Percentiles rank a stretch among this genome's conserved stretches.
phyloP scores from a whole-genome alignment of 371 early-diverging fungal genomes.

The Batkoa obscura region DNA sequence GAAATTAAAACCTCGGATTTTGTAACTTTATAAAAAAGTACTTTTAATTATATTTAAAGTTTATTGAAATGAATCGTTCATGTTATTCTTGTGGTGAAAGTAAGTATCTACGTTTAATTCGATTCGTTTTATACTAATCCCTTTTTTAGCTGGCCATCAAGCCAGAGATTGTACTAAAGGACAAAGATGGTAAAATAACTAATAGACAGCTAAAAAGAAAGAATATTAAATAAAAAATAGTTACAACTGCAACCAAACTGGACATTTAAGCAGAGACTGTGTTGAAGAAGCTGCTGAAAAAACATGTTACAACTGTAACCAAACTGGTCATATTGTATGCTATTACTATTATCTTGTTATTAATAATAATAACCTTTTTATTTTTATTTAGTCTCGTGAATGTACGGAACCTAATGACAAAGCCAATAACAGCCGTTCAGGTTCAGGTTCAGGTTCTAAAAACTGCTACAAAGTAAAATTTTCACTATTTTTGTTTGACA shows the following conservation, averaged over 20 bases:
- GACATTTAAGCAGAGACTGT: conserved; percentile 23
- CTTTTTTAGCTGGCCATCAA: conserved; percentile 32
- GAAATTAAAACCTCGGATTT: too few species aligned
- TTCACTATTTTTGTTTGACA: neutral
- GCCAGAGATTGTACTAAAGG: conserved; percentile 28
- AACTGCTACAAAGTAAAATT: neutral
- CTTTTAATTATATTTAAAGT: too few species aligned
- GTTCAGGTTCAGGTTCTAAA: too few species aligned
- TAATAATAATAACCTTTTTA: neutral
- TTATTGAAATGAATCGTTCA: too few species aligned
- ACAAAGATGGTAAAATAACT: neutral
- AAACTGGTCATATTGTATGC: conserved; percentile 4
- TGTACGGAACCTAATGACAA: neutral
- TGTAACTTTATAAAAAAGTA: too few species aligned
- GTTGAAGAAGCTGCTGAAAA: conserved; percentile 27
- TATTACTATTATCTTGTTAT: neutral
- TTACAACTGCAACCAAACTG: conserved; percentile 32
- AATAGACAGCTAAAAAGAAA: neutral
- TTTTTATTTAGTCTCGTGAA: neutral
- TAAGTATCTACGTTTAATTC: neutral
- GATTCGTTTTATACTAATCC: too few species aligned
- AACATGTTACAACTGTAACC: conserved; percentile 11
- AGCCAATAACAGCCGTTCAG: conserved; percentile 37
- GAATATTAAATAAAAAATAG: too few species aligned
- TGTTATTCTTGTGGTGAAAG: conserved; percentile 5